Percentiles rank a stretch among this genome's conserved stretches.
Conservation (phyloP, 2,329 filamentous ascomycete genomes). For the Ascochyta viciae-villosae region DNA sequence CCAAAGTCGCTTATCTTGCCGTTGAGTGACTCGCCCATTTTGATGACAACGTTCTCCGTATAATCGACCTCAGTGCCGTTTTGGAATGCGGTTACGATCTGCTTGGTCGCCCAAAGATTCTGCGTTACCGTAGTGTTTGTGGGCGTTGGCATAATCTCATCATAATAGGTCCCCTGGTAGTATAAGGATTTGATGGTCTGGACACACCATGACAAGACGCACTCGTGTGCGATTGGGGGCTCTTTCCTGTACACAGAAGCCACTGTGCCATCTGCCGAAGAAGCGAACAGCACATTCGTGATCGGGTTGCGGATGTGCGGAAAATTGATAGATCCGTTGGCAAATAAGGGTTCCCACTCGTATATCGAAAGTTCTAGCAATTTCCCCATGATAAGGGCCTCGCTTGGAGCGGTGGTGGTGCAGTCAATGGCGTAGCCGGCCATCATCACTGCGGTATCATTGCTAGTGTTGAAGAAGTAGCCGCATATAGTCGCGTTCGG, state of each 20-base stretch:
- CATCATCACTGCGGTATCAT: too few species aligned
- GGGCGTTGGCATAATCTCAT: constrained; percentile 13
- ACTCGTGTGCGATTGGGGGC: constrained; percentile 26
- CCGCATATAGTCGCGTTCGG: too few species aligned
- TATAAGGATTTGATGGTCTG: constrained; percentile 34
- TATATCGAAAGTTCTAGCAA: too few species aligned
- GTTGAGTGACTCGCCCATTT: background rate
- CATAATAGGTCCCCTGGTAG: constrained; percentile 23
- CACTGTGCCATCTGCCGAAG: background rate
- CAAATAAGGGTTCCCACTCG: too few species aligned
- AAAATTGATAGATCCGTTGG: too few species aligned
- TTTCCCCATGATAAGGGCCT: too few species aligned
- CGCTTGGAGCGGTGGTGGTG: too few species aligned
- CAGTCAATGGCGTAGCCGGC: too few species aligned
- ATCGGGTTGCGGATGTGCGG: too few species aligned
- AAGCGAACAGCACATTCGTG: constrained; percentile 12
- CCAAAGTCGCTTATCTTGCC: constrained; percentile 8
- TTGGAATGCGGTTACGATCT: background rate
- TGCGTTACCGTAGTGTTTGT: constrained; percentile 15
- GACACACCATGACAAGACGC: constrained; percentile 36
- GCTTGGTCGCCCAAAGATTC: constrained; percentile 16
- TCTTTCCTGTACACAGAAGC: constrained; percentile 16
- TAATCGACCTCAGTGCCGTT: background rate
- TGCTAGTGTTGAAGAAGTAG: too few species aligned
- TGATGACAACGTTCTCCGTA: constrained; percentile 3